Conservation (phyloP, 345 rosid genomes). For the Populus pruinosa region DNA sequence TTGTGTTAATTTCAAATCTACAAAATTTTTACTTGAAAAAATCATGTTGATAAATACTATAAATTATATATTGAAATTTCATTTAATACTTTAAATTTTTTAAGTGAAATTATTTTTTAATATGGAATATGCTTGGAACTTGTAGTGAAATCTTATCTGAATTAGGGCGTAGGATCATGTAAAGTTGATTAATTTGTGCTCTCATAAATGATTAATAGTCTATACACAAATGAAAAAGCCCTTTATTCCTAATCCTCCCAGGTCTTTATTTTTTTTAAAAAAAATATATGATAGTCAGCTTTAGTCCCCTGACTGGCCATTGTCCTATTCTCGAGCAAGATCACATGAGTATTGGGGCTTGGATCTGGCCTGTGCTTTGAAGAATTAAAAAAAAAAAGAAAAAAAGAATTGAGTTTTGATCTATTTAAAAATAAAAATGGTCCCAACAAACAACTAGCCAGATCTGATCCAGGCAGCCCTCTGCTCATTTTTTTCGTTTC, state of each 20-base stretch:
- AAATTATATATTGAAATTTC: no score
- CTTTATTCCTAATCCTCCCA: neutral
- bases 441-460: neutral
- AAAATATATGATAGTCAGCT: neutral
- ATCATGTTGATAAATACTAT: no score
- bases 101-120: no score
- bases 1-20: rapidly evolving
- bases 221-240: neutral
- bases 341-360: conserved; percentile 12
- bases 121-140: no score
- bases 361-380: conserved; percentile 4
- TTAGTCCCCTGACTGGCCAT: neutral
- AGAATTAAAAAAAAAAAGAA: no score
- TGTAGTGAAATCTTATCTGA: no score
- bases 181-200: no score
- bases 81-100: no score
- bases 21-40: no score
- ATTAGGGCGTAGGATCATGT: no score
- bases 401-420: conserved; percentile 14
- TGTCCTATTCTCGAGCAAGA: conserved; percentile 4
- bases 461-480: conserved; percentile 2
- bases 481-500: neutral
- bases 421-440: conserved; percentile 1
- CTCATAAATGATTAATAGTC: no score
- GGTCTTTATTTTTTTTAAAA: neutral